phyloP scores from a whole-genome alignment of 371 early-diverging fungal species.

The Mortierella sp. region DNA sequence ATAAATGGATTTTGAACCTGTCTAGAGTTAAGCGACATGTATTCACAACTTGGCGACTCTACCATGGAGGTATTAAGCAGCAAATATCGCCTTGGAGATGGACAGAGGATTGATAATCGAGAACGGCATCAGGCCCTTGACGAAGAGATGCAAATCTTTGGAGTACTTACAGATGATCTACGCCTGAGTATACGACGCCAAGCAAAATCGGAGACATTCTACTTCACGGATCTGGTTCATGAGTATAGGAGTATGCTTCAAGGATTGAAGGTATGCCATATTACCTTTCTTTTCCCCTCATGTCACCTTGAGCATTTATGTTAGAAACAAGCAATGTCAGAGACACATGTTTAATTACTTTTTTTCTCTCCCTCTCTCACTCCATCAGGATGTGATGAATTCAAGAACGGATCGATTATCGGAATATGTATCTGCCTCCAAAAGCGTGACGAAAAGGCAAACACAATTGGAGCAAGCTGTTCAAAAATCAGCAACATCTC shows the following conservation, averaged over 20 bases:
- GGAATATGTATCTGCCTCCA: slow-evolving; percentile 68
- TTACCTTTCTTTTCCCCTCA: background rate
- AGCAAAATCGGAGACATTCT: slow-evolving; percentile 66
- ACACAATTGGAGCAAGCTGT: slow-evolving; percentile 62
- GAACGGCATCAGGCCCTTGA: slow-evolving; percentile 67
- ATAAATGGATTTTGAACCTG: background rate
- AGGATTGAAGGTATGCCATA: slow-evolving; percentile 60
- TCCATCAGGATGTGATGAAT: slow-evolving; percentile 64
- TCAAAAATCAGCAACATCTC: slow-evolving; percentile 50
- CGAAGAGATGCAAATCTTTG: slow-evolving; percentile 71
- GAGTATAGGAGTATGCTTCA: slow-evolving; percentile 71
- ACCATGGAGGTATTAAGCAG: slow-evolving; percentile 72
- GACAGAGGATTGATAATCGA: slow-evolving; percentile 60
- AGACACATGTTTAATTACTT: background rate
- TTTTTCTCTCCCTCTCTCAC: background rate
- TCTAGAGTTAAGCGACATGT: slow-evolving; percentile 60
- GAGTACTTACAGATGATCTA: slow-evolving; percentile 69
- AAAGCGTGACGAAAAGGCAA: slow-evolving; percentile 63
- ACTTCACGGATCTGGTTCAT: slow-evolving; percentile 69
- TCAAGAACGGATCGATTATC: slow-evolving; percentile 66
- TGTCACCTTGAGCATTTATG: background rate
- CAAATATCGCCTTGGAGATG: slow-evolving; percentile 70
- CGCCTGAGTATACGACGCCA: slow-evolving; percentile 67
- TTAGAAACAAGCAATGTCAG: too few relatives aligned
- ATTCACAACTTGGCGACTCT: slow-evolving; percentile 68